Conservation (phyloP, 371 early-diverging fungal species). For the Fennellomyces sp. region DNA sequence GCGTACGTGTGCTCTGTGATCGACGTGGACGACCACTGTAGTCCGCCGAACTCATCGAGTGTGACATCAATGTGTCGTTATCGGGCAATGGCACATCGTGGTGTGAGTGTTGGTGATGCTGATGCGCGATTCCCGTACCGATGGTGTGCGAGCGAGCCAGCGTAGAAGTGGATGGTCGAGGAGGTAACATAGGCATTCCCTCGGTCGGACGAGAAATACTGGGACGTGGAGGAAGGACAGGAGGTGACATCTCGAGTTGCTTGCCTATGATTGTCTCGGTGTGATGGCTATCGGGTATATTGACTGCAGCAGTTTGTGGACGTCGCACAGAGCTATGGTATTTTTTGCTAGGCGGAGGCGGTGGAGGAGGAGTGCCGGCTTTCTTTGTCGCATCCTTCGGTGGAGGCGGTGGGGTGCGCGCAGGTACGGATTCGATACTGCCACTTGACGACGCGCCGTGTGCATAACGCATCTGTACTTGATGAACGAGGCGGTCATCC, state of each 20-base stretch:
- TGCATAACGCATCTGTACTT: constrained; percentile 13
- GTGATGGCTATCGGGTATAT: neutral
- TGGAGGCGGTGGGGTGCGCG: constrained; percentile 9
- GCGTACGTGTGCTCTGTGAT: constrained; percentile 11
- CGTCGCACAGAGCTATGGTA: constrained; percentile 32
- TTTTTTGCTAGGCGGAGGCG: constrained; percentile 45
- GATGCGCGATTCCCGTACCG: neutral
- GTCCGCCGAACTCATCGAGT: neutral
- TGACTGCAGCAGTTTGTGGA: neutral
- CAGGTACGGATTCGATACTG: neutral
- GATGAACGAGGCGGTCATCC: constrained; percentile 12
- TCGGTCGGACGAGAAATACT: neutral
- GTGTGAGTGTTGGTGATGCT: constrained; percentile 6
- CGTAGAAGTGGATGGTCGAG: constrained; percentile 38
- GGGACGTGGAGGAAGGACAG: constrained; percentile 18
- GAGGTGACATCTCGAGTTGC: constrained; percentile 4
- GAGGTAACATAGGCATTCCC: constrained; percentile 38
- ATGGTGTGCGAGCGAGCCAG: constrained; percentile 39
- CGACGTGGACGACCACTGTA: neutral
- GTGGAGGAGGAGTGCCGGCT: constrained; percentile 35
- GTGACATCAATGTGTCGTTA: neutral
- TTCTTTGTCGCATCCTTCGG: constrained; percentile 9
- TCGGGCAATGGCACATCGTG: neutral
- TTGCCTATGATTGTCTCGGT: neutral
- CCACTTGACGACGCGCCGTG: neutral